phyloP scores from a whole-genome alignment of 2,329 filamentous ascomycete species.

The Fusarium equiseti region DNA sequence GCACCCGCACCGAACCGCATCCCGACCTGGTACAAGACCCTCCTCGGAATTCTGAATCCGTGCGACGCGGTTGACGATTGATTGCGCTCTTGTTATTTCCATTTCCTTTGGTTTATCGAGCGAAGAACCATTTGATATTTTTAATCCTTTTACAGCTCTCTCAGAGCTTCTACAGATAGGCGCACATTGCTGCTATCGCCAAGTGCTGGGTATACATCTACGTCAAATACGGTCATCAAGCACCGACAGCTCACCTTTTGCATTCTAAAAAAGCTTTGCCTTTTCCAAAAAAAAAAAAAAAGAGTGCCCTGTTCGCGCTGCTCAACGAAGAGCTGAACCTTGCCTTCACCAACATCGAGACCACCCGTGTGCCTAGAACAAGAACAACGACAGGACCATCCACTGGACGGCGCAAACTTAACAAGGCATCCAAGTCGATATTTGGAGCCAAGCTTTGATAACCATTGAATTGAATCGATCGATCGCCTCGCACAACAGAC shows the following conservation, averaged over 20 bases:
- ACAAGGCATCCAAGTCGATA: not conserved
- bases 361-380: not conserved
- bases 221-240: slow-evolving; percentile 27
- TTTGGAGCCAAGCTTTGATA: not conserved
- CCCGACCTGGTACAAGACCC: slow-evolving; percentile 39
- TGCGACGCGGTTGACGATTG: slow-evolving; percentile 27
- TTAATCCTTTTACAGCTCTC: slow-evolving; percentile 13
- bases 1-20: slow-evolving; percentile 39
- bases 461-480: not conserved
- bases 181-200: slow-evolving; percentile 21
- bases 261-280: not conserved
- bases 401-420: slow-evolving; percentile 18
- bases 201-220: slow-evolving; percentile 30
- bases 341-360: not conserved
- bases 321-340: slow-evolving; percentile 3
- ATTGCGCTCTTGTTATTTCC: not conserved
- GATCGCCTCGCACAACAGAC: slow-evolving; percentile 17
- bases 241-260: slow-evolving; percentile 5
- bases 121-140: not conserved
- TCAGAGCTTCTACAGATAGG: slow-evolving; percentile 6
- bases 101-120: not conserved
- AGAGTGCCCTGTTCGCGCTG: not conserved
- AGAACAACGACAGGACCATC: slow-evolving; percentile 2
- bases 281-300: not conserved
- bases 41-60: slow-evolving; percentile 22